Evolutionary conservation across 805 yeast genomes (phyloP).

Genomic region (Schwanniomyces vanrijiae): DNA sequence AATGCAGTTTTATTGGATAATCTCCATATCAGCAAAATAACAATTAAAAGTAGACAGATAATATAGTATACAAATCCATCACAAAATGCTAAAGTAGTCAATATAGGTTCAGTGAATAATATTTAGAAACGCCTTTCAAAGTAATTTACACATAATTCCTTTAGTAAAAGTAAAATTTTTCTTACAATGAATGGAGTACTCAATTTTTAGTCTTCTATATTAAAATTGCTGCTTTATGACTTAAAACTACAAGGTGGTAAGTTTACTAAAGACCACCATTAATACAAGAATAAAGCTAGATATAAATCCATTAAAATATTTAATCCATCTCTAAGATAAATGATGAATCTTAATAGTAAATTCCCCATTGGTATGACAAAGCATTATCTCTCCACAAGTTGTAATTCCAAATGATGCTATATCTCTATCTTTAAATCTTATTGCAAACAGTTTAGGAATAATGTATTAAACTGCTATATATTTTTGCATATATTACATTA

Average conservation of each 20-base stretch:
- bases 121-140: conserved; percentile 28
- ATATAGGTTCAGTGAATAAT: conserved; percentile 36
- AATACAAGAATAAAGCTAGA: conserved; percentile 26
- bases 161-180: conserved; percentile 10
- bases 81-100: conserved; percentile 35
- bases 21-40: conserved; percentile 91
- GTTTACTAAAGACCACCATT: conserved; percentile 27
- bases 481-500: no score
- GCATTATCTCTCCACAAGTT: conserved; percentile 69
- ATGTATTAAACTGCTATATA: no score
- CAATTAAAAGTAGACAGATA: conserved; percentile 37
- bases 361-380: conserved; percentile 61
- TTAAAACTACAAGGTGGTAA: conserved; percentile 26
- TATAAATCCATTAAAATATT: conserved; percentile 44
- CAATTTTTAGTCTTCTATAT: conserved; percentile 27
- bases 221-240: conserved; percentile 21
- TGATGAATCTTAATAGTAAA: conserved; percentile 22
- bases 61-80: conserved; percentile 36
- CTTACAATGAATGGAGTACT: conserved; percentile 26
- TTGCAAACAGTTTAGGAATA: conserved; percentile 73
- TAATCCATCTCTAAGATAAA: conserved; percentile 53
- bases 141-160: conserved; percentile 21
- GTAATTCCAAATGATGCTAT: conserved; percentile 63
- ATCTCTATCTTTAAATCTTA: conserved; percentile 68
- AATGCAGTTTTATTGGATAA: conserved; percentile 68